Base-by-base conservation (phyloP, 2,329 filamentous ascomycete species). In the Lasiodiplodia citricola region DNA sequence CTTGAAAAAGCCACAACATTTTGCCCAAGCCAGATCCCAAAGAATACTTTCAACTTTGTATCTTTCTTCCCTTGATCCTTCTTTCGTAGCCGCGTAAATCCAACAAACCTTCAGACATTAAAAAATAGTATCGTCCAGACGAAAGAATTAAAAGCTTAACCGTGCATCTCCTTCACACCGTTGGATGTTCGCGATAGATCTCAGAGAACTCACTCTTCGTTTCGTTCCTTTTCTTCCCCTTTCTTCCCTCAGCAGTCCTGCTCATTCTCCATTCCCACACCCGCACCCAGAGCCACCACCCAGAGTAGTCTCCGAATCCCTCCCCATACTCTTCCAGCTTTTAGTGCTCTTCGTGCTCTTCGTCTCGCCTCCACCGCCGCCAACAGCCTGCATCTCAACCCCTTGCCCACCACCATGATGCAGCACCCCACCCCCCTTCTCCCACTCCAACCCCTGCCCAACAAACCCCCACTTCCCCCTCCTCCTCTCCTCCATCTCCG, bases 381-480 rank as follows among this genome's bases (percentile, higher is more conserved):
- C 68, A 3, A 71, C 73, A 57, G 71, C 70, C 50, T 74, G 73
- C 62, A 67, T 52, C 47, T 75, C 72, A 21, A 74, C 73, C 13
- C 73, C 73, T 18, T 70, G 70, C 4, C 28, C 41, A 14, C 44
- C 44, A 6, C 38, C 38, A 41, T 41, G 38, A 2, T 41, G 13
- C 38, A 41, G 13, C 38, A 41, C 14, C 13, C 38, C 38, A 16
- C 38, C 38, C 35, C 62, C 70, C 63, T 25, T 67, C 28, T 35
- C 47, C 31, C 44, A 38, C 38, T 50, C 60, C 38, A 35, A 13
- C 16, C 18, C 44, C 25, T 52, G 25, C 18, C 28, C 35, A 0
- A 35, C 60, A 10, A 37, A 52, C 37, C 56, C 55, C 31, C 31
- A 41, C 38, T 38, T 44, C 64, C 21, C 57, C 38, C 18, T 25